A percentile compares a stretch with the other conserved stretches of the same genome.
Evolutionary conservation across 495 filamentous ascomycete species (phyloP).

Genomic region (Aspergillus haitiensis): DNA sequence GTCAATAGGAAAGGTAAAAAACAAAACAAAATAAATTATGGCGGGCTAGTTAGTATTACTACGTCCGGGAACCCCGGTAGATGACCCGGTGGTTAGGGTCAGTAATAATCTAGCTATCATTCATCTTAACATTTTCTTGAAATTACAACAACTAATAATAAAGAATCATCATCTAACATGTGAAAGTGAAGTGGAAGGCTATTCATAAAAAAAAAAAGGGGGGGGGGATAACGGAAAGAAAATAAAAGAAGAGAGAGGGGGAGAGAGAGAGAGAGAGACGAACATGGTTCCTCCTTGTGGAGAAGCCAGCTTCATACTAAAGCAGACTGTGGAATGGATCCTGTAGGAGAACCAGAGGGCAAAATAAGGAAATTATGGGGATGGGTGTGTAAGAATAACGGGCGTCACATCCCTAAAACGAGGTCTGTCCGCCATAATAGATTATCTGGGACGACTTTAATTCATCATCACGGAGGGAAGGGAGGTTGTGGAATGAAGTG

Average conservation of each 20-base stretch:
- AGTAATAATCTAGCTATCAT: neutral
- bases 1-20: slow-evolving; percentile 6
- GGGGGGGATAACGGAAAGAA: neutral
- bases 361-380: slow-evolving; percentile 20
- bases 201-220: neutral
- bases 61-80: slow-evolving; percentile 22
- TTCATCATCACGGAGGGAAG: slow-evolving; percentile 5
- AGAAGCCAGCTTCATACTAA: slow-evolving; percentile 19
- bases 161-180: too few species aligned
- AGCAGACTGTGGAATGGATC: slow-evolving; percentile 20
- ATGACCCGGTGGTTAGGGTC: slow-evolving; percentile 15
- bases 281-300: slow-evolving; percentile 31
- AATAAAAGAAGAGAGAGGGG: neutral
- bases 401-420: slow-evolving; percentile 24
- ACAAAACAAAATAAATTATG: slow-evolving; percentile 4
- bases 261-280: neutral
- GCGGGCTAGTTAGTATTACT: slow-evolving; percentile 1
- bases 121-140: neutral
- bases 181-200: neutral
- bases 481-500: neutral
- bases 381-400: slow-evolving; percentile 25
- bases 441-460: neutral
- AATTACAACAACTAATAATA: neutral
- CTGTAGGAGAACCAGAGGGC: slow-evolving; percentile 21
- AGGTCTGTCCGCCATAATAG: neutral